Base-by-base conservation (phyloP, 495 filamentous ascomycete genomes). In the Evernia prunastri region DNA sequence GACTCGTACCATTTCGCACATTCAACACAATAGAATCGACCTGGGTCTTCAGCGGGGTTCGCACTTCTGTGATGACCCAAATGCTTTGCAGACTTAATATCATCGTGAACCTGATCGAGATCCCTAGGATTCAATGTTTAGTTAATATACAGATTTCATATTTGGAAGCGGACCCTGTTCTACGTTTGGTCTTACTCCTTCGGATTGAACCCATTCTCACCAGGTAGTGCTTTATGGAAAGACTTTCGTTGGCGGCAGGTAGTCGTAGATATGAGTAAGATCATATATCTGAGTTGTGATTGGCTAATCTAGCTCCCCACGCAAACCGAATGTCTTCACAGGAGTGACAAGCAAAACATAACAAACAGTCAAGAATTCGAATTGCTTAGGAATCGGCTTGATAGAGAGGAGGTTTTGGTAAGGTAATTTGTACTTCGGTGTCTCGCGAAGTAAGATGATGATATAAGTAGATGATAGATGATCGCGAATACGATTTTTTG, bases 1-100 rank as follows among this genome's bases (percentile, higher is more conserved):
- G 85, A 88, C 76, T 97, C 94, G 73, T 93, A 97, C 87, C 89
- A 97, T 78, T 96, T 97, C 45, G 92, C 86, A 71, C 93, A 98
- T 77, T 96, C 89, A n/a, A 88, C 79, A 73, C 93, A 98, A 73
- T 96, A 96, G 67, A 83, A 87, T 70, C 81, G 77, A 8, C 93
- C 93, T 35, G 94, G 82, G 68, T 97, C 93, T 72, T 96, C 93
- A 25, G 82, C 76, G 33, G 89, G 87, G 69, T 96, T 93, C 54
- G 86, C 80, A 37, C 84, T 83, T 70, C 91, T 89, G 80, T 86
- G 88, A 58, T 89, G 83, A 45, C 81, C 76, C 31, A 98, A 84
- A 72, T 96, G 92, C 68, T 86, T 87, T 11, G 88, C 81, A 18
- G 85, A 87, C 60, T 75, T 77, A 58, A 96, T 76, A 74, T 98